These are phyloP conservation scores for Anacardium occidentale DNA, from an alignment of 345 rosid genomes.

Conservation along the genomic window DNA sequence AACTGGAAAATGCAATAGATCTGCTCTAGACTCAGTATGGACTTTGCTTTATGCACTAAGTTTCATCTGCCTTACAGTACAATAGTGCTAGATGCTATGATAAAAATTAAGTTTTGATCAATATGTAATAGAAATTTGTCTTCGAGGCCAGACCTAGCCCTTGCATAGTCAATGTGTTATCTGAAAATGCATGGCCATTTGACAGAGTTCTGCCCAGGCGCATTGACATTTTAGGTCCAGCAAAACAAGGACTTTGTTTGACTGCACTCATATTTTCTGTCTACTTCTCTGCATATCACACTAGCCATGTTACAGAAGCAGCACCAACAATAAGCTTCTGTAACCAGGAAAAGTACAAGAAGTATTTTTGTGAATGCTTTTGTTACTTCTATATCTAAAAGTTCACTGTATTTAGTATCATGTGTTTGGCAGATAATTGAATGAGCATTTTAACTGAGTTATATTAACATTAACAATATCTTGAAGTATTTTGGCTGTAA, in stretches of 20 bases:
- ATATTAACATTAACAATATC: not conserved
- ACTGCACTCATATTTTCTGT: not conserved
- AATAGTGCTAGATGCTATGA: not conserved
- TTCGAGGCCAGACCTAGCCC: not conserved
- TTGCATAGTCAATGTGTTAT: not conserved
- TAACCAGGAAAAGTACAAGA: not conserved
- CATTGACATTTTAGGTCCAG: not conserved
- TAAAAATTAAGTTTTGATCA: not conserved
- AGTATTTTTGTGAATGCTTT: not conserved
- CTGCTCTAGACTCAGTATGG: not conserved
- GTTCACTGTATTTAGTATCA: not conserved
- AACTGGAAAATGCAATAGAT: not conserved
- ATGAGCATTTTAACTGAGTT: not conserved
- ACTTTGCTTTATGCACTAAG: not conserved
- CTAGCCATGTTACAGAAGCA: not conserved
- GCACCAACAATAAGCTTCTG: not conserved
- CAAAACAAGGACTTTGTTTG: not conserved
- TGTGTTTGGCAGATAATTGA: not conserved
- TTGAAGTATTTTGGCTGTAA: not conserved
- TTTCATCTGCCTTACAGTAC: not conserved
- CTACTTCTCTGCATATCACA: not conserved
- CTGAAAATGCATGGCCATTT: not conserved
- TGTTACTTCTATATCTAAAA: not conserved
- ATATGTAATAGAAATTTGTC: not conserved
- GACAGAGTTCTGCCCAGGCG: not conserved